Evolutionary conservation across 2,329 filamentous ascomycete species (phyloP), one percentile per base, ranked within the genome.

Genomic region (Anthostomella pinea): DNA sequence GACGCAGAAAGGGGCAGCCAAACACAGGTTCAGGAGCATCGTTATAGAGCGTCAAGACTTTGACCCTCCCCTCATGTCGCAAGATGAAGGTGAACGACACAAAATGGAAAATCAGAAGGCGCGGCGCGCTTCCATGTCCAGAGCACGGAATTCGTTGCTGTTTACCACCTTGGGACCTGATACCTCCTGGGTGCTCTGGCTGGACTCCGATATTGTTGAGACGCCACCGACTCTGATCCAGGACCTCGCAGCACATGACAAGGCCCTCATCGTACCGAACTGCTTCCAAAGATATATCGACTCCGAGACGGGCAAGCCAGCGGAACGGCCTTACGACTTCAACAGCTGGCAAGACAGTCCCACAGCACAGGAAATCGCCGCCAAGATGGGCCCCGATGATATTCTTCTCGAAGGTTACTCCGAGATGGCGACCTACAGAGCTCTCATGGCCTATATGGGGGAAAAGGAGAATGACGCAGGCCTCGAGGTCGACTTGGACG

Each of bases 291-390:
- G 85, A 46, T 97, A 79, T 66, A 77, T 76, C 30, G 83, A 96
- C 46, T 53, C 70, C 1, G 75, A 84, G 10, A 82, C 77, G 33
- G 83, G 84, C 55, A 73, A 79, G 47, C 77, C 79, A 69, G 79
- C 82, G 27, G 80, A 91, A 57, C 80, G 93, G 4, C 81, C 90
- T 0, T 98, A 98, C 62, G 93, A 98, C 67, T 97, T 83, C 73
- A 98, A 98, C 69, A 95, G 86, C 60, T 98, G 93, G 93, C 81
- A 91, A 56, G 93, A 98, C 59, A 95, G 87, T 58, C 75, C 83
- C 1, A 83, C 76, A 2, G 91, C 93, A 1, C 76, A 83, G 57
- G 75, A 85, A 22, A 68, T 98, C 46, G 90, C 78, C 2, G 68
- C 75, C 8, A 80, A 80, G 54, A 90, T 98, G 89, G 87, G 81